A percentile compares a stretch with the other conserved stretches of the same genome.
Conservation (phyloP, 345 rosid species). For the Hypericum perforatum region DNA sequence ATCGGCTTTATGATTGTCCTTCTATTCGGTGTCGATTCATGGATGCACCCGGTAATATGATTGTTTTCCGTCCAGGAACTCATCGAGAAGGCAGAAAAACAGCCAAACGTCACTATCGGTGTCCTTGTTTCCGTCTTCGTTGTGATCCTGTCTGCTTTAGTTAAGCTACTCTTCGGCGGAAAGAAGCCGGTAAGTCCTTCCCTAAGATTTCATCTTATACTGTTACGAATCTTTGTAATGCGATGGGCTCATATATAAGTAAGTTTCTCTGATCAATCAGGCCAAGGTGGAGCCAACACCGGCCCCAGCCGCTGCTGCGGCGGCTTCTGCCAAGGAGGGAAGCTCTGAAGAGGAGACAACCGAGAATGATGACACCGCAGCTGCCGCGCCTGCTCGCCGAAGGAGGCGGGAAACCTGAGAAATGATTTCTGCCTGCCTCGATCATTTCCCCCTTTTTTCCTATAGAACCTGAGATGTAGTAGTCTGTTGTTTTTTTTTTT, state of each 20-base stretch:
- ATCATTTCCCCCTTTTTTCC: too few relatives aligned
- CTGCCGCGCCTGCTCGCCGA: slow-evolving; percentile 7
- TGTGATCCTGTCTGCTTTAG: slow-evolving; percentile 32
- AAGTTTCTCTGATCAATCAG: neutral
- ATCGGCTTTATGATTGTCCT: neutral
- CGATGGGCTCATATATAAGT: neutral
- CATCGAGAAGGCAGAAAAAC: slow-evolving; percentile 64
- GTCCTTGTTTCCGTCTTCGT: slow-evolving; percentile 39
- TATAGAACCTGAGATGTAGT: too few relatives aligned
- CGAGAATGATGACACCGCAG: neutral
- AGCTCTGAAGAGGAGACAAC: neutral
- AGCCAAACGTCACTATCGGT: slow-evolving; percentile 57
- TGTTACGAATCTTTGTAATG: neutral
- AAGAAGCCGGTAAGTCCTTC: slow-evolving; percentile 43
- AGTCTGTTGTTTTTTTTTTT: too few relatives aligned
- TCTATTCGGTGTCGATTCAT: neutral
- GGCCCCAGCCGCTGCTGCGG: slow-evolving; percentile 1
- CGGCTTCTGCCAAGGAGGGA: neutral
- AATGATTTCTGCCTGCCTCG: too few relatives aligned
- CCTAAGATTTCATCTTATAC: neutral
- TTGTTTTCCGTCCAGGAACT: slow-evolving; percentile 35
- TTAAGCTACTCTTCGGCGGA: slow-evolving; percentile 67
- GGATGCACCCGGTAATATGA: neutral
- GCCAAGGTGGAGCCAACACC: slow-evolving; percentile 3
- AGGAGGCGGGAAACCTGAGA: neutral